Conservation (phyloP, 2,329 filamentous ascomycete species). For the Endocalyx cinctus region DNA sequence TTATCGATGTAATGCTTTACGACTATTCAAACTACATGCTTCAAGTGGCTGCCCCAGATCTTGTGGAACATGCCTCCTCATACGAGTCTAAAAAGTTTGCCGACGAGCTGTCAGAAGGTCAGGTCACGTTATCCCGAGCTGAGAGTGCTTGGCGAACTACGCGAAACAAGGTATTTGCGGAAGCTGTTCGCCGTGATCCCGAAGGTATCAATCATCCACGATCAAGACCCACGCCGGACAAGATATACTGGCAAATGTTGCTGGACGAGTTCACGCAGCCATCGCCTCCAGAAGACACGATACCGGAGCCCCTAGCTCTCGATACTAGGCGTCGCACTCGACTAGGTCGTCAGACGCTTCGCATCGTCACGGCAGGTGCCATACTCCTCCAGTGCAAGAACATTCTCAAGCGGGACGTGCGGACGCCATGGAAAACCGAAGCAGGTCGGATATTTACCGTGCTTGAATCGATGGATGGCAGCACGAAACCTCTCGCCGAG, state of each 20-base stretch:
- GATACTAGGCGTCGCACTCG: conserved; percentile 60
- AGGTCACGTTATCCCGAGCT: conserved; percentile 53
- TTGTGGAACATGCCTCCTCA: conserved; percentile 65
- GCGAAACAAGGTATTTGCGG: conserved; percentile 58
- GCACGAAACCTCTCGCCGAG: conserved; percentile 41
- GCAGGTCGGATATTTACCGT: conserved; percentile 66
- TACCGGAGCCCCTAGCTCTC: conserved; percentile 71
- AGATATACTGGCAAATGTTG: conserved; percentile 71
- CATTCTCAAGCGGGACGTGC: conserved; percentile 73
- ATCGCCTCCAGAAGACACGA: conserved; percentile 45
- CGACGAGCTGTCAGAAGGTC: conserved; percentile 55
- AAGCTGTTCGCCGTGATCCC: conserved; percentile 64
- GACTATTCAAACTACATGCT: conserved; percentile 82
- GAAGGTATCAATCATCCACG: conserved; percentile 59
- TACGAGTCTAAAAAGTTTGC: conserved; percentile 73
- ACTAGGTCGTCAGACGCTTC: conserved; percentile 52
- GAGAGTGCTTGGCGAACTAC: conserved; percentile 63
- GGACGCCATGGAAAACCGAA: conserved; percentile 72
- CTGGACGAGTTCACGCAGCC: conserved; percentile 71
- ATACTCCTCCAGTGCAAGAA: conserved; percentile 79
- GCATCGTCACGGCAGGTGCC: conserved; percentile 68
- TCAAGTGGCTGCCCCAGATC: conserved; percentile 63
- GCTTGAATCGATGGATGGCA: conserved; percentile 50
- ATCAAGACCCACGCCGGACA: conserved; percentile 60
- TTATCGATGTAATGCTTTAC: conserved; percentile 72